These are phyloP conservation scores for Penicillium fimorum DNA, from an alignment of 495 filamentous ascomycete genomes.

Conservation along the genomic window DNA sequence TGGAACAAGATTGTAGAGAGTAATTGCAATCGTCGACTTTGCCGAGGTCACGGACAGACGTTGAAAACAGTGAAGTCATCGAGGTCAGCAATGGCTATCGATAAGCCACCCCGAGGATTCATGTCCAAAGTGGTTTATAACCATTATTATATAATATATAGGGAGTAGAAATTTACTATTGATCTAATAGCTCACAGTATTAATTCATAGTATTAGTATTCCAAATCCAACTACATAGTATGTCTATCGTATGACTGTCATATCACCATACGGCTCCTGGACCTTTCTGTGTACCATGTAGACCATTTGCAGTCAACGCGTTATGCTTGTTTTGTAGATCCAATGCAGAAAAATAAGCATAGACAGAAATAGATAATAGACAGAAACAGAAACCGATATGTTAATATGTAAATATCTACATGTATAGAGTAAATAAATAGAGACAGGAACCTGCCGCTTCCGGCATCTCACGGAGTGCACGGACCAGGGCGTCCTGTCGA, in stretches of 20 bases:
- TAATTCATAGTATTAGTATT: neutral
- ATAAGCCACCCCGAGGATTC: constrained; percentile 13
- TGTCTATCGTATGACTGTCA: neutral
- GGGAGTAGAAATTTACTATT: neutral
- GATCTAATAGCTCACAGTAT: too few relatives aligned
- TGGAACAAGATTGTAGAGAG: neutral
- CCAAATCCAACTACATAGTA: neutral
- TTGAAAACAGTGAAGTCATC: constrained; percentile 20
- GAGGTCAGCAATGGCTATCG: constrained; percentile 16
- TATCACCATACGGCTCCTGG: neutral
- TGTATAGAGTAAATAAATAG: neutral
- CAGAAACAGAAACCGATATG: neutral
- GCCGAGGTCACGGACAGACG: constrained; percentile 5
- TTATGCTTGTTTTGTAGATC: neutral
- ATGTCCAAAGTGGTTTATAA: neutral
- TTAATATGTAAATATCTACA: neutral
- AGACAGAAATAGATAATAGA: neutral
- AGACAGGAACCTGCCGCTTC: constrained; percentile 3
- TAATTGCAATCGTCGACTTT: neutral
- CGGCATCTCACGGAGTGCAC: constrained; percentile 25
- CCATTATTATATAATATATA: neutral
- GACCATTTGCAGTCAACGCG: neutral
- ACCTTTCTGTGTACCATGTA: neutral
- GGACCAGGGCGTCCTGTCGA: constrained; percentile 19
- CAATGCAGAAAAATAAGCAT: neutral